These are phyloP conservation scores for Coniferiporia sulphurascens DNA, from an alignment of 1,284 basidiomycete genomes.

Conservation along the genomic window DNA sequence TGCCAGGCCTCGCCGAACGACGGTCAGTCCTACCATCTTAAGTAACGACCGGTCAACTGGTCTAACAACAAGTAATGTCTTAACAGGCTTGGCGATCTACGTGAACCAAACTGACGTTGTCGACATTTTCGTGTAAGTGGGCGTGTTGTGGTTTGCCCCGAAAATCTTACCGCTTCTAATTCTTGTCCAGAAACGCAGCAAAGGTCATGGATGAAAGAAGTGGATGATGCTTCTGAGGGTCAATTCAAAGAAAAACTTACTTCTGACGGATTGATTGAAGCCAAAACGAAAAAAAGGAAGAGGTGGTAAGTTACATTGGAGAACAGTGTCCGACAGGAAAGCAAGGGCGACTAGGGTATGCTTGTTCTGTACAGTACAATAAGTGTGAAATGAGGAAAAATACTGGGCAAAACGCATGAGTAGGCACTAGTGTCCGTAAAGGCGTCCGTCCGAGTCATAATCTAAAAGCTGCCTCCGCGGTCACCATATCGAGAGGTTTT, in stretches of 20 bases:
- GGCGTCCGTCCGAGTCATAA: too few relatives aligned
- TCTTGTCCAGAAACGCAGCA: slow-evolving; percentile 7
- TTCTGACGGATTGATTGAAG: too few relatives aligned
- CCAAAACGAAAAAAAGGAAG: too few relatives aligned
- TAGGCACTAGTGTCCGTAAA: too few relatives aligned
- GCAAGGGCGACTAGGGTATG: slow-evolving; percentile 1
- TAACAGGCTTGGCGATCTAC: slow-evolving; percentile 39
- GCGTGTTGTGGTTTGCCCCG: not conserved
- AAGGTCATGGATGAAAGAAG: slow-evolving; percentile 1
- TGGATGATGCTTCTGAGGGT: not conserved
- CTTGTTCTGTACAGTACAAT: not conserved
- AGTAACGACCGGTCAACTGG: not conserved
- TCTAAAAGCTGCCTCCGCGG: too few relatives aligned
- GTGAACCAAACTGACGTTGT: slow-evolving; percentile 49
- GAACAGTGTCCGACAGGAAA: slow-evolving; percentile 11
- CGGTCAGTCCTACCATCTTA: slow-evolving; percentile 29
- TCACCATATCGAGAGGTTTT: slow-evolving; percentile 39
- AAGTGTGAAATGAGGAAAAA: not conserved
- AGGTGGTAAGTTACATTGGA: slow-evolving; percentile 11
- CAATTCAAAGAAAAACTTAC: too few relatives aligned
- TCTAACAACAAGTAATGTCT: too few relatives aligned
- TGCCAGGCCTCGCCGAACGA: slow-evolving; percentile 49
- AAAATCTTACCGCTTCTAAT: not conserved
- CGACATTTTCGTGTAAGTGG: slow-evolving; percentile 44
- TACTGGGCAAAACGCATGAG: not conserved